Percentiles rank a stretch among this genome's conserved stretches.
phyloP scores from a whole-genome alignment of 495 filamentous ascomycete genomes.

The Cercophora samala region DNA sequence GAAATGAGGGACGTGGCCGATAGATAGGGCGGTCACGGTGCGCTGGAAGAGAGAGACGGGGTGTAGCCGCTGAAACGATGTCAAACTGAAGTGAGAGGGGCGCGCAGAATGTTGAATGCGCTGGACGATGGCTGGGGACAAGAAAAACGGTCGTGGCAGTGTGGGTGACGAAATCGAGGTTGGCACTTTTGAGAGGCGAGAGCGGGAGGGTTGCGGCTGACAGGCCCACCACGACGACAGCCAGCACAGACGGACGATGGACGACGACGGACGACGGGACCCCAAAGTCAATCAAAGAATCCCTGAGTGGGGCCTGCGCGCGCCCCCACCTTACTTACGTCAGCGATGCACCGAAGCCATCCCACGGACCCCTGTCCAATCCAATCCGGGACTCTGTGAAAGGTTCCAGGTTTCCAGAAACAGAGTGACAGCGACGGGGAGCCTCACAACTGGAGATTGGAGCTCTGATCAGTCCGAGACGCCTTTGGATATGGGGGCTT shows the following conservation, averaged over 20 bases:
- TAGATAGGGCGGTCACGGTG: background rate
- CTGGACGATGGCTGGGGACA: background rate
- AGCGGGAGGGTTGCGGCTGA: background rate
- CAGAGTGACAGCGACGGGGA: background rate
- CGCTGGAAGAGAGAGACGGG: background rate
- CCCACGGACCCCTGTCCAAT: background rate
- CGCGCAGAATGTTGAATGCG: background rate
- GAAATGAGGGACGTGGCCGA: background rate
- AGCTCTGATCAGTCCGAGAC: background rate
- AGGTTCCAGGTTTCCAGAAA: background rate
- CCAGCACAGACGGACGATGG: no score
- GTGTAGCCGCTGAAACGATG: background rate
- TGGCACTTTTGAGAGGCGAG: background rate
- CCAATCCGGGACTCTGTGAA: background rate
- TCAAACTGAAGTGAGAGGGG: background rate
- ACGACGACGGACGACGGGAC: no score
- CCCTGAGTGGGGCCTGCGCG: background rate
- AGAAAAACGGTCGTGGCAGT: background rate
- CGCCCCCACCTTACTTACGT: background rate
- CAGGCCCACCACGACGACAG: background rate
- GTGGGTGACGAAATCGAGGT: background rate
- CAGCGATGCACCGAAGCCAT: background rate
- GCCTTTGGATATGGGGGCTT: background rate
- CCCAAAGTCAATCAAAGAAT: background rate
- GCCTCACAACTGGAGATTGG: constrained; percentile 68